Percentiles rank a stretch among this genome's conserved stretches.
These are phyloP conservation scores for Fusarium sp. DNA, from an alignment of 2,329 filamentous ascomycete genomes.

Conservation along the genomic window DNA sequence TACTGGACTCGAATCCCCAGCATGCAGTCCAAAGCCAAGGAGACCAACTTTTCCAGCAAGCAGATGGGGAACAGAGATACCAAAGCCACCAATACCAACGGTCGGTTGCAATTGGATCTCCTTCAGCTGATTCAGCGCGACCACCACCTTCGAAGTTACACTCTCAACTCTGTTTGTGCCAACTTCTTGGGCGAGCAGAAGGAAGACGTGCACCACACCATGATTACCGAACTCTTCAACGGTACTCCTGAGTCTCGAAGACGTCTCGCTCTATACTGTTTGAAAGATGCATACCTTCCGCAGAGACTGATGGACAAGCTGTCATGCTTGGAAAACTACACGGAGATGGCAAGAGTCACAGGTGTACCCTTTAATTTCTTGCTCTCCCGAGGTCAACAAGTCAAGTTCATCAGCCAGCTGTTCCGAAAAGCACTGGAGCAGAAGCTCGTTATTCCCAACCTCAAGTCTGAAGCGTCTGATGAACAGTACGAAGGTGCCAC, in stretches of 20 bases:
- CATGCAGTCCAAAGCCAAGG: slow-evolving; percentile 76
- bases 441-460: slow-evolving; percentile 92
- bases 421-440: slow-evolving; percentile 96
- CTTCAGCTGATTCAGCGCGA: slow-evolving; percentile 96
- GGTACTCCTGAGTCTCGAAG: slow-evolving; percentile 93
- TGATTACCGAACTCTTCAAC: slow-evolving; percentile 99
- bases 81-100: slow-evolving; percentile 94
- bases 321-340: slow-evolving; percentile 98
- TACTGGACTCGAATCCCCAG: slow-evolving; percentile 86
- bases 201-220: slow-evolving; percentile 98
- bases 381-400: slow-evolving; percentile 90
- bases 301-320: slow-evolving; percentile 96
- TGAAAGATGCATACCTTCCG: slow-evolving; percentile 97
- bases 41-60: slow-evolving; percentile 94
- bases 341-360: slow-evolving; percentile 99
- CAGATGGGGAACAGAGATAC: slow-evolving; percentile 98
- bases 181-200: slow-evolving; percentile 98
- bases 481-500: slow-evolving; percentile 98
- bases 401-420: slow-evolving; percentile 97
- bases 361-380: slow-evolving; percentile 97
- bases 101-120: slow-evolving; percentile 90
- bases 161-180: slow-evolving; percentile 93
- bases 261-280: slow-evolving; percentile 91
- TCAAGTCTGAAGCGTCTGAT: slow-evolving; percentile 75
- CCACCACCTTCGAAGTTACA: slow-evolving; percentile 95